These are phyloP conservation scores for Starmera dryadoides DNA, from an alignment of 805 yeast species.

Conservation along the genomic window DNA sequence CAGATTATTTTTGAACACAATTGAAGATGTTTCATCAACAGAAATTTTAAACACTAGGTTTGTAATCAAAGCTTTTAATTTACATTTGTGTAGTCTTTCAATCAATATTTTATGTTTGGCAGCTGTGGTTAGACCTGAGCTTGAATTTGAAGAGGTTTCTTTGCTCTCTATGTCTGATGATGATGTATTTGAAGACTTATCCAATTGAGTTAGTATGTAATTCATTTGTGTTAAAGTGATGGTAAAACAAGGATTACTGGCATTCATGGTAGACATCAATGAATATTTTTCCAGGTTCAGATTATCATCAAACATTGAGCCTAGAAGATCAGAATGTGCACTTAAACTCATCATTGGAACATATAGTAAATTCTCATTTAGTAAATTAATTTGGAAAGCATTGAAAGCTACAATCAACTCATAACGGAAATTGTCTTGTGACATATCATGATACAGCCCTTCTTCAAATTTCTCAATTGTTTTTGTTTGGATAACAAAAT, in stretches of 20 bases:
- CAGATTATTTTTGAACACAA: neutral
- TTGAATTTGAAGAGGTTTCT: neutral
- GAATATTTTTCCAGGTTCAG: neutral
- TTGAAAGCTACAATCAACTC: neutral
- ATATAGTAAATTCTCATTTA: neutral
- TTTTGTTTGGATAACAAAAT: neutral
- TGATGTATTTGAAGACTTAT: no score
- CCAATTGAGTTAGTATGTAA: neutral
- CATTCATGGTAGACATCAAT: neutral
- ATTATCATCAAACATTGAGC: neutral
- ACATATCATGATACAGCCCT: conserved; percentile 1
- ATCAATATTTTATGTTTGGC: neutral
- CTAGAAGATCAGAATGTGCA: neutral
- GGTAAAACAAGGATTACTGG: neutral
- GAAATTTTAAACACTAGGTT: neutral
- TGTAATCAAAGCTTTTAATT: neutral
- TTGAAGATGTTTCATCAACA: neutral
- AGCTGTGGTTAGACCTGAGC: no score
- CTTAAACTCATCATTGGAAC: conserved; percentile 1
- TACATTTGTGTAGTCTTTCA: neutral
- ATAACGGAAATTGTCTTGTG: neutral
- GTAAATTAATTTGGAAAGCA: neutral
- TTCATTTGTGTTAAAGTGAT: neutral
- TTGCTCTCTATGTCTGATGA: neutral
- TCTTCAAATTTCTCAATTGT: neutral